Conservation (phyloP, 352 stramenopile genomes). For the Phytophthora tubulina region DNA sequence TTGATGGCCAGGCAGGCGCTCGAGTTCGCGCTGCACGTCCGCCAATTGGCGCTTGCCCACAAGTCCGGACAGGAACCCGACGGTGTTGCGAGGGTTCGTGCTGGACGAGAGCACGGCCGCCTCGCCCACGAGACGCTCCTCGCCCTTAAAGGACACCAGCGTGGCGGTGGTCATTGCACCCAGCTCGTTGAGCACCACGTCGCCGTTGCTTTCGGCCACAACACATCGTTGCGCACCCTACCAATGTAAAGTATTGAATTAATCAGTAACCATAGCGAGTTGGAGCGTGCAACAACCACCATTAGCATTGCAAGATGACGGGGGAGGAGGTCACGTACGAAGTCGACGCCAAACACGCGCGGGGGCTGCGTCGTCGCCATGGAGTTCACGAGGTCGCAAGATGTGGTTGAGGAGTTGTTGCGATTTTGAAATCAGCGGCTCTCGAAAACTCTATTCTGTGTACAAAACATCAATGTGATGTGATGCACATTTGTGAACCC, state of each 20-base stretch:
- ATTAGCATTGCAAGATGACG: not conserved
- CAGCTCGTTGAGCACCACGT: slow-evolving; percentile 91
- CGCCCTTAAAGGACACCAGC: slow-evolving; percentile 89
- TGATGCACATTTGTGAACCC: slow-evolving; percentile 11
- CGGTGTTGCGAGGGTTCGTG: slow-evolving; percentile 87
- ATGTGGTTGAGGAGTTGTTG: slow-evolving; percentile 21
- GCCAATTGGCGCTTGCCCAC: slow-evolving; percentile 64
- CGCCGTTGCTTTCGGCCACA: slow-evolving; percentile 69
- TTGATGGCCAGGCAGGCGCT: slow-evolving; percentile 59
- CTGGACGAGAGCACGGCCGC: slow-evolving; percentile 84
- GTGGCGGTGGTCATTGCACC: slow-evolving; percentile 88
- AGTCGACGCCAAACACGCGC: slow-evolving; percentile 82
- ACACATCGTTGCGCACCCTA: slow-evolving; percentile 86
- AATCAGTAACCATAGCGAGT: slow-evolving; percentile 1
- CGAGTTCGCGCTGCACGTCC: slow-evolving; percentile 52
- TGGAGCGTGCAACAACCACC: slow-evolving; percentile 7
- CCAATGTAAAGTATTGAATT: slow-evolving; percentile 14
- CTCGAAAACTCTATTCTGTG: slow-evolving; percentile 41
- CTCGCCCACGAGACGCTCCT: slow-evolving; percentile 88
- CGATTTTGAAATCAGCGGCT: not conserved
- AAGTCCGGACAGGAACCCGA: slow-evolving; percentile 74
- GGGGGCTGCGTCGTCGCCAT: slow-evolving; percentile 39
- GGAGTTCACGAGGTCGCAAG: slow-evolving; percentile 27
- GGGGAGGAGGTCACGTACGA: slow-evolving; percentile 54
- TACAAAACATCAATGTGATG: slow-evolving; percentile 6